phyloP scores from a whole-genome alignment of 805 yeast species.

The Hagleromyces aurorensis region DNA sequence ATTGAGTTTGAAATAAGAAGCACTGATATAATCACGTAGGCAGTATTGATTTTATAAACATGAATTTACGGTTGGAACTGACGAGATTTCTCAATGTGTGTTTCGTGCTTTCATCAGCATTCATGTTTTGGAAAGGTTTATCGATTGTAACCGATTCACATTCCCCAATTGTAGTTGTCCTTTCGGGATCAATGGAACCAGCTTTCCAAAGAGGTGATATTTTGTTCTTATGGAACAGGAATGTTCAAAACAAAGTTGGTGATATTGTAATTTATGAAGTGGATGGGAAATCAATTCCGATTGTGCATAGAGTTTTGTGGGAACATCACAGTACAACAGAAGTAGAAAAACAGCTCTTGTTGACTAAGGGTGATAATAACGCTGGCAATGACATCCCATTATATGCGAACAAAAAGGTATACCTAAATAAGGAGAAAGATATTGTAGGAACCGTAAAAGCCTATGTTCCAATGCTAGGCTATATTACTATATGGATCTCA shows the following conservation, averaged over 20 bases:
- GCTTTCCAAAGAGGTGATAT: slow-evolving; percentile 98
- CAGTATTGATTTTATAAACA: slow-evolving; percentile 14
- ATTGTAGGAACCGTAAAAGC: slow-evolving; percentile 89
- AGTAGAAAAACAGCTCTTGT: slow-evolving; percentile 50
- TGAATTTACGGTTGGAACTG: slow-evolving; percentile 55
- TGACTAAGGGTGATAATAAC: slow-evolving; percentile 96
- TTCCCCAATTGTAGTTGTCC: slow-evolving; percentile 92
- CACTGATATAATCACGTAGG: not conserved
- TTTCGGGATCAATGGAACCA: slow-evolving; percentile 99
- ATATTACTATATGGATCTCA: slow-evolving; percentile 82
- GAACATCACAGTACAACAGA: slow-evolving; percentile 52
- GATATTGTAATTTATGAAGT: slow-evolving; percentile 92
- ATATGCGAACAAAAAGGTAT: slow-evolving; percentile 67
- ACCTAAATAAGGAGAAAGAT: slow-evolving; percentile 69
- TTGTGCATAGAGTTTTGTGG: slow-evolving; percentile 89
- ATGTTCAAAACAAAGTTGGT: slow-evolving; percentile 60
- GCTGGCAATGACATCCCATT: slow-evolving; percentile 84
- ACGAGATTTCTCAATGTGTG: slow-evolving; percentile 64
- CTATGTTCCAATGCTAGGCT: slow-evolving; percentile 83
- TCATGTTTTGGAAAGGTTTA: slow-evolving; percentile 83
- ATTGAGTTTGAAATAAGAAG: not conserved
- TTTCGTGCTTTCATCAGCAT: slow-evolving; percentile 80
- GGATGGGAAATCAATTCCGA: slow-evolving; percentile 75
- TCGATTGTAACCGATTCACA: slow-evolving; percentile 71
- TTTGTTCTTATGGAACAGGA: slow-evolving; percentile 83